Evolutionary conservation across 2,329 filamentous ascomycete genomes (phyloP).

Genomic region (Cryphonectria radicalis): DNA sequence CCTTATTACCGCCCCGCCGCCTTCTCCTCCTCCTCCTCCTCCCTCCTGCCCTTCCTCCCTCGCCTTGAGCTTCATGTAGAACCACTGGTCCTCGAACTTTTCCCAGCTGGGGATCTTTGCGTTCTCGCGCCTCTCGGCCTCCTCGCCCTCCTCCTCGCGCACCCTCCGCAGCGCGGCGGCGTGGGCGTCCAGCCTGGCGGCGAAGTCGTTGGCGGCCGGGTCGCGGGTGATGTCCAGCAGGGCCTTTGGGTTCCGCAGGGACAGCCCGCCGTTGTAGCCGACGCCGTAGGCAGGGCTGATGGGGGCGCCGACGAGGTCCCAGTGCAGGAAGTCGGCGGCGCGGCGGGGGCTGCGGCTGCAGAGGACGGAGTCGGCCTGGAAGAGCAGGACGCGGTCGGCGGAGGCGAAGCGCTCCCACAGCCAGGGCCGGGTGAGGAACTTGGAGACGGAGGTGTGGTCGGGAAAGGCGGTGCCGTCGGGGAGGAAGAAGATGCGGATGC

Average conservation of each 20-base stretch:
- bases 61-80: conserved; percentile 40
- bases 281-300: conserved; percentile 32
- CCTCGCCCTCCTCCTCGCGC: background rate
- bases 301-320: conserved; percentile 42
- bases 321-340: conserved; percentile 44
- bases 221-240: conserved; percentile 30
- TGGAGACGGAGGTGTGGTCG: conserved; percentile 41
- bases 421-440: conserved; percentile 42
- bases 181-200: background rate
- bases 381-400: conserved; percentile 42
- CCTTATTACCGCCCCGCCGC: background rate
- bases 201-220: conserved; percentile 25
- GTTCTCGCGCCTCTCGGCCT: background rate
- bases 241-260: conserved; percentile 38
- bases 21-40: conserved; percentile 19
- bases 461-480: conserved; percentile 42
- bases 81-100: conserved; percentile 37
- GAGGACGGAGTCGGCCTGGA: conserved; percentile 45
- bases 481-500: conserved; percentile 45
- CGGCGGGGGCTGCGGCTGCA: conserved; percentile 38
- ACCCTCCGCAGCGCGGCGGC: background rate
- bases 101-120: conserved; percentile 12
- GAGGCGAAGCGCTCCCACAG: conserved; percentile 43
- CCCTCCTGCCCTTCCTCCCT: too few relatives aligned
- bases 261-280: conserved; percentile 41